These are phyloP conservation scores for Auricularia heimuer DNA, from an alignment of 768 basidiomycete genomes.

Conservation along the genomic window DNA sequence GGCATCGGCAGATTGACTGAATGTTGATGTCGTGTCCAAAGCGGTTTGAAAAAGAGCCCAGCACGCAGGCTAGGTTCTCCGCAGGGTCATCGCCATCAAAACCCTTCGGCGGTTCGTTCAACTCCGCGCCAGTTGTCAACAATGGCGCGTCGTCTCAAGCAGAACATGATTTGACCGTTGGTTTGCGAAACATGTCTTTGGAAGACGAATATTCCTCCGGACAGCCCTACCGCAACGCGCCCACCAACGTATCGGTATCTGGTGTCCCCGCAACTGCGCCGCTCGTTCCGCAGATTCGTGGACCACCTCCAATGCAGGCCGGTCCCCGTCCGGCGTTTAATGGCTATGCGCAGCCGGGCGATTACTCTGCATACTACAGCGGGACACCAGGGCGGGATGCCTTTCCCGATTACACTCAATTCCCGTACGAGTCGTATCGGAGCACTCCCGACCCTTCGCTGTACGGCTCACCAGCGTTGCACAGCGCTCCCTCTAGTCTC, in stretches of 20 bases:
- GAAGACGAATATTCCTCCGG: constrained; percentile 39
- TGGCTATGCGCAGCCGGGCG: constrained; percentile 38
- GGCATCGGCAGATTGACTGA: constrained; percentile 31
- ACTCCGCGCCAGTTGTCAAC: constrained; percentile 22
- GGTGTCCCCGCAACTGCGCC: constrained; percentile 17
- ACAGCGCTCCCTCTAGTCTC: constrained; percentile 32
- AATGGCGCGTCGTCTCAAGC: constrained; percentile 30
- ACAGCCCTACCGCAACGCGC: constrained; percentile 30
- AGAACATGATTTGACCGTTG: constrained; percentile 42
- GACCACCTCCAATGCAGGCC: constrained; percentile 31
- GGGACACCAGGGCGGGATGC: constrained; percentile 27
- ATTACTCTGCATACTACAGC: constrained; percentile 52
- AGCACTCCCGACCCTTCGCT: constrained; percentile 38
- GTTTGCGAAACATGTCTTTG: constrained; percentile 52
- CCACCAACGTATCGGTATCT: constrained; percentile 19
- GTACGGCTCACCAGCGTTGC: constrained; percentile 38
- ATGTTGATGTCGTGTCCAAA: not conserved
- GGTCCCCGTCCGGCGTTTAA: constrained; percentile 37
- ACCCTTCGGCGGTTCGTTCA: constrained; percentile 9
- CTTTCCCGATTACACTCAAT: constrained; percentile 43
- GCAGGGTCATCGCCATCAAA: not conserved
- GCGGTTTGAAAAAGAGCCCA: constrained; percentile 1
- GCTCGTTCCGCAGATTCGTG: constrained; percentile 30
- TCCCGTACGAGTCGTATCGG: constrained; percentile 39
- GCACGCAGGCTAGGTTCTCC: not conserved